Percentiles rank a stretch among this genome's conserved stretches.
phyloP scores from a whole-genome alignment of 306 rosid species.

The Biancaea sappan region DNA sequence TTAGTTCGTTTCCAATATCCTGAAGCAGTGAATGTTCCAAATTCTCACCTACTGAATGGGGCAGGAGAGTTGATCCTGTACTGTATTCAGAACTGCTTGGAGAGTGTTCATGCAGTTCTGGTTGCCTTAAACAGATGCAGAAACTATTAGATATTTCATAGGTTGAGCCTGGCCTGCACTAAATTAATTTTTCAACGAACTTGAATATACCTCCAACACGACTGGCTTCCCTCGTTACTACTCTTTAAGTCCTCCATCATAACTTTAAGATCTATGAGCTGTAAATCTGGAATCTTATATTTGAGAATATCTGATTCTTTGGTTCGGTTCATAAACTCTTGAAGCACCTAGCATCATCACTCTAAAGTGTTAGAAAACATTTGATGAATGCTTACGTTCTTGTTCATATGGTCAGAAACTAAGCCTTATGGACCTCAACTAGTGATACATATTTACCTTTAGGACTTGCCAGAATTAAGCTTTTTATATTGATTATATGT shows the following conservation, averaged over 20 bases:
- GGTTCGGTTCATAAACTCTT: conserved; percentile 72
- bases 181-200: conserved; percentile 23
- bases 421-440: neutral
- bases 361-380: conserved; percentile 32
- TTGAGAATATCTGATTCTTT: conserved; percentile 58
- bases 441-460: neutral
- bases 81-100: conserved; percentile 86
- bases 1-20: conserved; percentile 45
- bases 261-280: conserved; percentile 63
- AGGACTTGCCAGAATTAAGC: neutral
- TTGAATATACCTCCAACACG: conserved; percentile 56
- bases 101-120: conserved; percentile 65
- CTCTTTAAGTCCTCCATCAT: conserved; percentile 59
- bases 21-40: conserved; percentile 46
- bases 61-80: conserved; percentile 70
- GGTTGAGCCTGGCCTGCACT: conserved; percentile 5
- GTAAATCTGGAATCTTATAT: conserved; percentile 55
- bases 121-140: conserved; percentile 53
- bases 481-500: conserved; percentile 1
- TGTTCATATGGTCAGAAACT: conserved; percentile 8
- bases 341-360: conserved; percentile 62
- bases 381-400: neutral
- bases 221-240: conserved; percentile 51
- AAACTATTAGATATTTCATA: conserved; percentile 27
- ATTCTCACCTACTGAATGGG: conserved; percentile 51